These are phyloP conservation scores for Nitzschia sp. DNA, from an alignment of 108 stramenopile species.

Conservation along the genomic window DNA sequence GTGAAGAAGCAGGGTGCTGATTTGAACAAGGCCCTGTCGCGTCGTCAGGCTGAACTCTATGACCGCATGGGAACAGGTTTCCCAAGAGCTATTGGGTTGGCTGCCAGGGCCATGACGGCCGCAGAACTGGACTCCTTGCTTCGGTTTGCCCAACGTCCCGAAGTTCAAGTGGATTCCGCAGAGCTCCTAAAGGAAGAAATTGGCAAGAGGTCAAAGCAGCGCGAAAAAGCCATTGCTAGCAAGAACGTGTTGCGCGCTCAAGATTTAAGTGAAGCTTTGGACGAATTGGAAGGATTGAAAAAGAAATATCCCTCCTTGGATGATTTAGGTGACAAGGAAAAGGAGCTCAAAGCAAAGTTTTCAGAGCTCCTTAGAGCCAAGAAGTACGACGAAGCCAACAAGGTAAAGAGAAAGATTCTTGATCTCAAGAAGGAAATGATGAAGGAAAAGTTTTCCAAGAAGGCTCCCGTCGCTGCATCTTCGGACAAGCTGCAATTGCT, in stretches of 20 bases:
- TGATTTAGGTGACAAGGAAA: constrained; percentile 21
- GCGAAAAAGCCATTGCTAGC: constrained; percentile 21
- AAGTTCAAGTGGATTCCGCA: constrained; percentile 26
- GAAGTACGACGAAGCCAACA: constrained; percentile 36
- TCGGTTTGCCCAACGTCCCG: constrained; percentile 28
- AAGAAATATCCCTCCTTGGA: constrained; percentile 17
- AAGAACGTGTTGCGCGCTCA: constrained; percentile 31
- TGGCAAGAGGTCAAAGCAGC: constrained; percentile 3
- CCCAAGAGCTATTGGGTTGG: constrained; percentile 19
- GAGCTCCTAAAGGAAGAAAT: constrained; percentile 18
- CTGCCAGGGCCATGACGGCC: constrained; percentile 12
- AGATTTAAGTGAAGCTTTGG: constrained; percentile 21
- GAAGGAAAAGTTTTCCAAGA: constrained; percentile 27
- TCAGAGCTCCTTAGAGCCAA: constrained; percentile 17
- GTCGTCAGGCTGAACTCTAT: constrained; percentile 25
- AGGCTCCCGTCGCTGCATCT: neutral
- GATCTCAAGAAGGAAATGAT: constrained; percentile 28
- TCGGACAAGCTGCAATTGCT: constrained; percentile 22
- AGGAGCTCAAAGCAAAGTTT: constrained; percentile 27
- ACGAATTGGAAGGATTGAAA: constrained; percentile 26
- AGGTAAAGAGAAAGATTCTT: constrained; percentile 31
- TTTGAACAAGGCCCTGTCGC: constrained; percentile 12
- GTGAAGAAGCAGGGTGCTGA: constrained; percentile 14
- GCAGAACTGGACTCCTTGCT: constrained; percentile 11
- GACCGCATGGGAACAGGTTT: constrained; percentile 28